phyloP scores from a whole-genome alignment of 2,329 filamentous ascomycete genomes.

The Pseudocercospora musae region DNA sequence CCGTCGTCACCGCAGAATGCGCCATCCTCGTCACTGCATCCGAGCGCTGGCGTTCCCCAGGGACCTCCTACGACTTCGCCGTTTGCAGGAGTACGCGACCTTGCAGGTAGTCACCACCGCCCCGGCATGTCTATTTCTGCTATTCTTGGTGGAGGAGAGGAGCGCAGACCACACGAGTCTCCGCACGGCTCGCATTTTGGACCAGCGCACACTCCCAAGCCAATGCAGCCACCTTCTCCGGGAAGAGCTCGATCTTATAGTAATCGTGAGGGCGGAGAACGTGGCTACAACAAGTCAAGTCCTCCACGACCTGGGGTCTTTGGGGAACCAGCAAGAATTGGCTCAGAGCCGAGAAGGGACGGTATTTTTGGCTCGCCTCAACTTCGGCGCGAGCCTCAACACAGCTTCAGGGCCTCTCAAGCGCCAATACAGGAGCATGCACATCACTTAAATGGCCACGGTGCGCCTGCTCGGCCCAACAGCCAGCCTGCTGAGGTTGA shows the following conservation, averaged over 20 bases:
- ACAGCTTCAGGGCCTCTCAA: constrained; percentile 33
- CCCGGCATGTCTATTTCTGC: constrained; percentile 73
- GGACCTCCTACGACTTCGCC: constrained; percentile 44
- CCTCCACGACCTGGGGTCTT: constrained; percentile 25
- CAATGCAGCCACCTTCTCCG: constrained; percentile 49
- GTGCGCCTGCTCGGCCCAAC: constrained; percentile 30
- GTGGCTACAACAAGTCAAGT: constrained; percentile 26
- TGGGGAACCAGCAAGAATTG: constrained; percentile 27
- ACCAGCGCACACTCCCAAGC: constrained; percentile 36
- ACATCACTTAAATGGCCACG: constrained; percentile 24
- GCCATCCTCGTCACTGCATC: constrained; percentile 38
- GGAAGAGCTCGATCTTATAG: constrained; percentile 38
- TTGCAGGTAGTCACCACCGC: constrained; percentile 53
- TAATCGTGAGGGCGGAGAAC: constrained; percentile 33
- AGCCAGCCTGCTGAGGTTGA: constrained; percentile 35
- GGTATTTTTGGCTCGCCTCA: constrained; percentile 34
- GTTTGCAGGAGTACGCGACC: constrained; percentile 54
- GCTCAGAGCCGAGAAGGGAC: constrained; percentile 29
- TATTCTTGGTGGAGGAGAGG: constrained; percentile 54
- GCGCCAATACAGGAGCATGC: constrained; percentile 23
- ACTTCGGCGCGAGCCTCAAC: constrained; percentile 30
- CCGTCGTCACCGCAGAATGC: constrained; percentile 48
- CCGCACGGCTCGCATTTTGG: constrained; percentile 31
- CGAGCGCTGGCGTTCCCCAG: constrained; percentile 36
- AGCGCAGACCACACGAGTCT: constrained; percentile 30